These are phyloP conservation scores for Suhomyces chickasaworum DNA, from an alignment of 1,139 yeast species.

Conservation along the genomic window DNA sequence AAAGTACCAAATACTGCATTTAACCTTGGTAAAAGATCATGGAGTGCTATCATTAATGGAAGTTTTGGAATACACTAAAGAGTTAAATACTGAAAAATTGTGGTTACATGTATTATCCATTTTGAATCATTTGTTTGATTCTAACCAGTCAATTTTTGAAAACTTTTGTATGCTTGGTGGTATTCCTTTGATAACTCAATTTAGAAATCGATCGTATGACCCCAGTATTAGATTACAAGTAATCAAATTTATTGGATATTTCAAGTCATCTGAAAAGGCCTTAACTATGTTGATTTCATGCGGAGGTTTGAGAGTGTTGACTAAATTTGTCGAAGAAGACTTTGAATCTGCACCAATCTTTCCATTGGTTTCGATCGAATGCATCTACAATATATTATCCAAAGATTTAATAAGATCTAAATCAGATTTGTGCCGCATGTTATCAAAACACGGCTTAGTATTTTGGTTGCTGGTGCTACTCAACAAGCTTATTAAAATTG, in stretches of 20 bases:
- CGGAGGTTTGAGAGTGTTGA: slow-evolving; percentile 56
- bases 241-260: slow-evolving; percentile 43
- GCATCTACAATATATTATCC: slow-evolving; percentile 46
- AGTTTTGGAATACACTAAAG: slow-evolving; percentile 39
- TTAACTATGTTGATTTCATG: slow-evolving; percentile 55
- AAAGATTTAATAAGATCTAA: slow-evolving; percentile 49
- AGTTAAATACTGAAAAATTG: slow-evolving; percentile 36
- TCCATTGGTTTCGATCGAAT: slow-evolving; percentile 49
- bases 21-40: slow-evolving; percentile 49
- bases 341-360: slow-evolving; percentile 47
- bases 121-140: slow-evolving; percentile 42
- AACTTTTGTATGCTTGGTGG: slow-evolving; percentile 61
- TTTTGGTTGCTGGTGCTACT: slow-evolving; percentile 53
- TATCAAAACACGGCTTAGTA: slow-evolving; percentile 51
- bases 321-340: slow-evolving; percentile 58
- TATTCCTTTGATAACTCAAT: slow-evolving; percentile 51
- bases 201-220: slow-evolving; percentile 40
- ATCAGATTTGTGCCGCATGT: slow-evolving; percentile 57
- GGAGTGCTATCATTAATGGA: slow-evolving; percentile 53
- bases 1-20: slow-evolving; percentile 46
- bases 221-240: slow-evolving; percentile 45
- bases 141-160: slow-evolving; percentile 42
- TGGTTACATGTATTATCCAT: slow-evolving; percentile 47
- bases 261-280: slow-evolving; percentile 40
- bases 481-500: slow-evolving; percentile 27